Conservation (phyloP, 78 protist genomes). For the Chrysochromulina parva region DNA sequence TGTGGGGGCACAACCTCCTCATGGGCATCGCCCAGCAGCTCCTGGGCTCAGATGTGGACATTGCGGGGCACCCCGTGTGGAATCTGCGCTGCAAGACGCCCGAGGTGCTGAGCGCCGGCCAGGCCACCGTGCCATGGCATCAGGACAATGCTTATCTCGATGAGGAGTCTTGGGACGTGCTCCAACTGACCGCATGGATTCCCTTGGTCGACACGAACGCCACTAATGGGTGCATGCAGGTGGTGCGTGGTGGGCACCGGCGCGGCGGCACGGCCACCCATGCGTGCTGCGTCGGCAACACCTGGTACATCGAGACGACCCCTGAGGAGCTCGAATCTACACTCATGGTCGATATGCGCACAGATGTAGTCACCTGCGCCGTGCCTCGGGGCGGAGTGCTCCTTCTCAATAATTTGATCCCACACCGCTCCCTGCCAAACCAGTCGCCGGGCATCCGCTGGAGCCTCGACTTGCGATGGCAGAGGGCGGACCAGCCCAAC, state of each 20-base stretch:
- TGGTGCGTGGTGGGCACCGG: neutral
- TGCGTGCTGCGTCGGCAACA: slow-evolving; percentile 11
- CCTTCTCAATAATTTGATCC: slow-evolving; percentile 11
- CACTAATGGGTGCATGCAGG: slow-evolving; percentile 31
- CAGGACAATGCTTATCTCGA: slow-evolving; percentile 26
- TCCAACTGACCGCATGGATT: slow-evolving; percentile 32
- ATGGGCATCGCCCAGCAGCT: neutral
- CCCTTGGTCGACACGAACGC: neutral
- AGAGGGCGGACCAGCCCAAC: neutral
- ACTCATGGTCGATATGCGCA: neutral
- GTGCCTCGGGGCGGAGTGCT: slow-evolving; percentile 26
- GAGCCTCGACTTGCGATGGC: slow-evolving; percentile 33
- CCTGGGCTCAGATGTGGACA: neutral
- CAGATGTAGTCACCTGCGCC: slow-evolving; percentile 15
- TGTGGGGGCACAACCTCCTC: neutral
- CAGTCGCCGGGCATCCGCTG: neutral
- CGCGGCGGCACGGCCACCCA: neutral
- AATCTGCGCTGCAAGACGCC: slow-evolving; percentile 32
- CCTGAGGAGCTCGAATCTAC: neutral
- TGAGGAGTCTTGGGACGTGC: neutral
- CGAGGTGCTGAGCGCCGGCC: neutral
- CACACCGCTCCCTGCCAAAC: slow-evolving; percentile 29
- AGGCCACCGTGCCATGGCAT: slow-evolving; percentile 43
- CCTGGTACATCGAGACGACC: neutral
- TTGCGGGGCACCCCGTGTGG: slow-evolving; percentile 36